Evolutionary conservation across 768 basidiomycete species (phyloP).

Genomic region (Panellus pusillus): DNA sequence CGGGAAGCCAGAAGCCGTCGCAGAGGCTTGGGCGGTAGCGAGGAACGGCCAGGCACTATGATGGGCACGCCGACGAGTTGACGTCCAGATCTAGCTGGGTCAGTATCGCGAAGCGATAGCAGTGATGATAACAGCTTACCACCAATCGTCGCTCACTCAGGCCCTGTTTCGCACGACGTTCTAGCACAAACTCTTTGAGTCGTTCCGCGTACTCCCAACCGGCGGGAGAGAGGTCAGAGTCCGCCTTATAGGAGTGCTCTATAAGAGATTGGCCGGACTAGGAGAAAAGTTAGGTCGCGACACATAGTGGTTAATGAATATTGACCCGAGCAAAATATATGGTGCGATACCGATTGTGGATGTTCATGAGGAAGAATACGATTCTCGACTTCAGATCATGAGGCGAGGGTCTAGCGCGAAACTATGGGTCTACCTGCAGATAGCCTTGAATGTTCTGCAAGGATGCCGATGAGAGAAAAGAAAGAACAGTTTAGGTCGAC

Average conservation of each 20-base stretch:
- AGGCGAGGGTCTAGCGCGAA: not conserved
- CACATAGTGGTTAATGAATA: constrained; percentile 8
- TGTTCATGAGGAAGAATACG: constrained; percentile 99
- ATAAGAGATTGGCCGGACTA: constrained; percentile 98
- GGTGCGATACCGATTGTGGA: constrained; percentile 88
- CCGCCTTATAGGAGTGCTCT: constrained; percentile 98
- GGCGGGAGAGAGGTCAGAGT: constrained; percentile 91
- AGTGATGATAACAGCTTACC: constrained; percentile 39
- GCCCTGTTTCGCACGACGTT: constrained; percentile 77
- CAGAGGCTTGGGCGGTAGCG: constrained; percentile 32
- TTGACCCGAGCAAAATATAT: constrained; percentile 96
- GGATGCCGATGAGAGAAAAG: not conserved
- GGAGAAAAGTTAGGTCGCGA: not conserved
- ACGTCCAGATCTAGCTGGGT: constrained; percentile 86
- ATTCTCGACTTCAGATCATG: constrained; percentile 69
- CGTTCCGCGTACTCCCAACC: constrained; percentile 95
- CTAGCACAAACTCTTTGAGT: constrained; percentile 86
- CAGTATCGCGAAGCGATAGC: not conserved
- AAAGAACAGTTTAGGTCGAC: constrained; percentile 23
- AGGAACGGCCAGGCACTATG: constrained; percentile 97
- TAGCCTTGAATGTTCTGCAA: constrained; percentile 82
- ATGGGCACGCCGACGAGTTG: constrained; percentile 86
- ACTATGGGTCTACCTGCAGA: constrained; percentile 57
- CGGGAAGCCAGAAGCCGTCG: constrained; percentile 5
- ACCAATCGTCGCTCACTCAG: constrained; percentile 64